Base-by-base conservation (phyloP, 1,284 basidiomycete species). In the Amylostereum areolatum region DNA sequence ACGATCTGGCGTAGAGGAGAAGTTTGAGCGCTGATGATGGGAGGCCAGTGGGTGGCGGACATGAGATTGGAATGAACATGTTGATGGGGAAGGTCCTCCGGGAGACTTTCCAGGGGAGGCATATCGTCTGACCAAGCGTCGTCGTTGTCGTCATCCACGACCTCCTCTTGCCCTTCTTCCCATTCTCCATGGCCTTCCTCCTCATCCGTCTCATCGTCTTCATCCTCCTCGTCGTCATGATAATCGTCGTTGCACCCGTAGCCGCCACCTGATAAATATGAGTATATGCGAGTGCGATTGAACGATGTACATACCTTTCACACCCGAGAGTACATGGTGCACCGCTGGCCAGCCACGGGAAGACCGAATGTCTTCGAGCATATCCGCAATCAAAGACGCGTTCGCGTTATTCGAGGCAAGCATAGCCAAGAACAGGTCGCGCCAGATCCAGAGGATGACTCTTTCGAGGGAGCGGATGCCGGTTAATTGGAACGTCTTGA, bases 371-470 rank as follows among this genome's bases (percentile, higher is more conserved):
- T 83, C 81, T 12, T 69, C 65, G 9, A 85, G 61, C 72, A 83
- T 81, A 5, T 73, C 66, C 0, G 74, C 70, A 9, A 83, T 65
- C 39, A 55, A 49, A 30, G 63, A 58, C 50, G 66, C 66, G 18
- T 73, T 70, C 37, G 62, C 58, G 0, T 62, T 62, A 4, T 68
- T 71, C 12, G 64, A 64, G 0, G 73, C 70, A 6, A 78, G 69
- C 58, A 84, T 62, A 31, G 72, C 74, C 6, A 85, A 59, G 55
- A 84, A 75, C 25, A 83, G 66, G 50, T 85, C 83, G 4, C 83
- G 73, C 83, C 83, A 85, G 43, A 85, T 74, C 80, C 82, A 85
- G 24, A 81, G 60, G 2, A 80, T 53, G 31, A 75, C 68, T n/a
- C 61, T 62, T 36, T 77, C 69, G 32, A 84, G 64, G 39, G 70